Evolutionary conservation across 2,329 filamentous ascomycete genomes (phyloP).

Genomic region (Hypoxylon sp.): DNA sequence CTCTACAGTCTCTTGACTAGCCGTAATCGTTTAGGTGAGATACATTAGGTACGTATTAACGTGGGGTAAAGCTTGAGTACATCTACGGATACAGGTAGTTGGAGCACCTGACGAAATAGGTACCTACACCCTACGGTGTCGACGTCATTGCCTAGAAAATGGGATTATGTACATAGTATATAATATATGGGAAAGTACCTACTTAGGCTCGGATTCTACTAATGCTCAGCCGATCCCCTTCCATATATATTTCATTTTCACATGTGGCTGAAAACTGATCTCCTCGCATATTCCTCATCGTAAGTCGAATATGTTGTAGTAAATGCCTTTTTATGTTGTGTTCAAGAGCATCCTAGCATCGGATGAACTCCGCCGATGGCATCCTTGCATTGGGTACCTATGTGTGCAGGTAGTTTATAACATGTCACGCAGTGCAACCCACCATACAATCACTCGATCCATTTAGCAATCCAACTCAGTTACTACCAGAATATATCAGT

Average conservation of each 20-base stretch:
- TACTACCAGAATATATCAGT: slow-evolving; percentile 6
- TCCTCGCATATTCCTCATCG: not conserved
- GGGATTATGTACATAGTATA: not conserved
- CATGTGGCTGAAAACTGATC: not conserved
- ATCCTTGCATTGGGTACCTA: slow-evolving; percentile 21
- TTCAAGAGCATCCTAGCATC: slow-evolving; percentile 15
- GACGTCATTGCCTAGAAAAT: slow-evolving; percentile 1
- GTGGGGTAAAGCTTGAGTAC: slow-evolving; percentile 36
- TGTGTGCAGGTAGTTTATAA: not conserved
- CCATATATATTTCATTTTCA: not conserved
- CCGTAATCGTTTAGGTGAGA: slow-evolving; percentile 7
- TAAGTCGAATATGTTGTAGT: not conserved
- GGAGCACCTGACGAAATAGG: too few species aligned
- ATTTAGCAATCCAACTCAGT: slow-evolving; percentile 3
- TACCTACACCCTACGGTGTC: not conserved
- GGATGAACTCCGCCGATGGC: slow-evolving; percentile 23
- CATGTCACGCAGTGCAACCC: slow-evolving; percentile 38
- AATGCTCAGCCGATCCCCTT: not conserved
- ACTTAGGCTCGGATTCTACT: not conserved
- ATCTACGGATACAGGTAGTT: too few species aligned
- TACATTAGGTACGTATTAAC: slow-evolving; percentile 28
- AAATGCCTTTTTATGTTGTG: not conserved
- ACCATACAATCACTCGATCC: slow-evolving; percentile 27
- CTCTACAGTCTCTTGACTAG: not conserved
- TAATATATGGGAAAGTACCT: too few species aligned